phyloP scores from a whole-genome alignment of 257 asterid species.

The Thymus mandschuricus region DNA sequence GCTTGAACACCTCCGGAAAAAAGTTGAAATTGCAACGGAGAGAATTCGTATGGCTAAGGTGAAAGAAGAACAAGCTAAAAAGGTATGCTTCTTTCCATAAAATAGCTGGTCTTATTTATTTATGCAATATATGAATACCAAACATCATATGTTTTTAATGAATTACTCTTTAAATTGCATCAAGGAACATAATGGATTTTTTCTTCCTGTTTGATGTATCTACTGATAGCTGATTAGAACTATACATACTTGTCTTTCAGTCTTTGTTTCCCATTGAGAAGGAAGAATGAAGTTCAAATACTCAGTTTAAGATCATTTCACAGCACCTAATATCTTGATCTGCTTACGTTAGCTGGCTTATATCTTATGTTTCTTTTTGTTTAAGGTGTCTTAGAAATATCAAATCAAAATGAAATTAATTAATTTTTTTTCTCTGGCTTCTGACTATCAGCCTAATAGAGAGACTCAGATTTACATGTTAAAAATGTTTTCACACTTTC shows the following conservation, averaged over 20 bases:
- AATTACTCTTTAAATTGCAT: conserved; percentile 8
- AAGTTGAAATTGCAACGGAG: conserved; percentile 85
- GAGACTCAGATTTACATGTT: neutral
- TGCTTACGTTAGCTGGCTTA: conserved; percentile 13
- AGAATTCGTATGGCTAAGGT: conserved; percentile 66
- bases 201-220: conserved; percentile 22
- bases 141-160: conserved; percentile 3
- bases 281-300: conserved; percentile 15
- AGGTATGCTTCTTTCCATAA: conserved; percentile 46
- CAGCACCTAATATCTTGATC: conserved; percentile 15
- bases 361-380: neutral
- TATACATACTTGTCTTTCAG: conserved; percentile 4
- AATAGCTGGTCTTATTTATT: conserved; percentile 14
- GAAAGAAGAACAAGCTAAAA: conserved; percentile 79
- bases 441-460: neutral
- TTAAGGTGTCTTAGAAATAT: neutral
- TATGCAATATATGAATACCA: conserved; percentile 20
- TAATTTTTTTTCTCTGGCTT: neutral
- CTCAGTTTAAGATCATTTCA: conserved; percentile 11
- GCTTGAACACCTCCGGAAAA: conserved; percentile 94
- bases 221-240: conserved; percentile 7
- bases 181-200: neutral
- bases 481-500: conserved; percentile 1
- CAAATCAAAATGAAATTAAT: conserved; percentile 4
- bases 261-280: conserved; percentile 16